Evolutionary conservation across 2,329 filamentous ascomycete species (phyloP).

Genomic region (Lachnellula occidentalis): DNA sequence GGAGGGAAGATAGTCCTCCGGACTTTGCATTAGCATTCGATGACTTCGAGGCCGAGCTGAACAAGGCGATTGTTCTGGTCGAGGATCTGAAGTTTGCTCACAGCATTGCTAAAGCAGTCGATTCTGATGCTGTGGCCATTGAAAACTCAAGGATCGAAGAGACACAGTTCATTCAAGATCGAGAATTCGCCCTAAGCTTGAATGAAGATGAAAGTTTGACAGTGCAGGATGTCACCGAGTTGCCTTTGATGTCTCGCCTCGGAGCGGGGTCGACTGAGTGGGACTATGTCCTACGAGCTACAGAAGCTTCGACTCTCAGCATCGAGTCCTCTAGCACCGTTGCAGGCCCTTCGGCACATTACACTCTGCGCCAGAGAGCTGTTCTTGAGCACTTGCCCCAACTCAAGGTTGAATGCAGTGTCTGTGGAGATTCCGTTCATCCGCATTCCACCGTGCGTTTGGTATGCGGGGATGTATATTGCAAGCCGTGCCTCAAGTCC

Average conservation of each 20-base stretch:
- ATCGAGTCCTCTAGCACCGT: slow-evolving; percentile 11
- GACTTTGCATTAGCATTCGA: slow-evolving; percentile 21
- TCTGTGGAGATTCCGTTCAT: slow-evolving; percentile 19
- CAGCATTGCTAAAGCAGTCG: slow-evolving; percentile 20
- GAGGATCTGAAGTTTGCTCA: slow-evolving; percentile 23
- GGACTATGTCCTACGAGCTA: slow-evolving; percentile 17
- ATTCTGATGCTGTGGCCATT: slow-evolving; percentile 15
- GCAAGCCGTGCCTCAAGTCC: slow-evolving; percentile 22
- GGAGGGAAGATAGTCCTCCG: slow-evolving; percentile 17
- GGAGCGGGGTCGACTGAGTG: slow-evolving; percentile 14
- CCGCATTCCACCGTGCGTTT: slow-evolving; percentile 19
- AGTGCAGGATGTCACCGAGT: slow-evolving; percentile 6
- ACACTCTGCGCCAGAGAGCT: slow-evolving; percentile 13
- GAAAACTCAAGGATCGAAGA: slow-evolving; percentile 15
- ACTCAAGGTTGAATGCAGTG: slow-evolving; percentile 21
- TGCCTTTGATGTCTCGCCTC: slow-evolving; percentile 7
- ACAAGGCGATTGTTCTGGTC: slow-evolving; percentile 15
- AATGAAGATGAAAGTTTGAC: slow-evolving; percentile 14
- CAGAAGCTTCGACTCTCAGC: slow-evolving; percentile 17
- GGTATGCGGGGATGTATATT: slow-evolving; percentile 21
- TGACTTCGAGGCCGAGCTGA: slow-evolving; percentile 21
- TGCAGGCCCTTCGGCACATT: slow-evolving; percentile 14
- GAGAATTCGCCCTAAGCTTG: slow-evolving; percentile 13
- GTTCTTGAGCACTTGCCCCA: slow-evolving; percentile 21
- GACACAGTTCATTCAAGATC: slow-evolving; percentile 13